phyloP scores from a whole-genome alignment of 768 basidiomycete species.

The Mrakia blollopis region DNA sequence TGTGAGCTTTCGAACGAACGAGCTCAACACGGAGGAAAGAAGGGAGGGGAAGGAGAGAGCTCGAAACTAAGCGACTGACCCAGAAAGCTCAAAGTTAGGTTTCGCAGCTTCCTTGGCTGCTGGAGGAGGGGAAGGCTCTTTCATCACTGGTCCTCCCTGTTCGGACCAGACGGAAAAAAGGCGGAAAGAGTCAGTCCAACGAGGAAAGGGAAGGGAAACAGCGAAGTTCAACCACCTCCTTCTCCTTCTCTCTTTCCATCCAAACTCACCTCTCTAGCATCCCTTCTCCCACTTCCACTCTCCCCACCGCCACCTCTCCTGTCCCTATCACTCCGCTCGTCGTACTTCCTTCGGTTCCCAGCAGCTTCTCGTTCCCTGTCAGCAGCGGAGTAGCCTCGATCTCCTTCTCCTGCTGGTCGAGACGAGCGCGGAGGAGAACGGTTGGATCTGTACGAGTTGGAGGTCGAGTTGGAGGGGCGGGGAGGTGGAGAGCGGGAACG shows the following conservation, averaged over 20 bases:
- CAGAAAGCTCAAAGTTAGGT: conserved; percentile 84
- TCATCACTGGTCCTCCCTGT: conserved; percentile 44
- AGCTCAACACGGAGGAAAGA: not conserved
- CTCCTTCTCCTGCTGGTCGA: not conserved
- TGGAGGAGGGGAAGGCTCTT: conserved; percentile 26
- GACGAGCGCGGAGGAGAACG: not conserved
- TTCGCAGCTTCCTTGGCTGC: conserved; percentile 55
- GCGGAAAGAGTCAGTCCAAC: conserved; percentile 40
- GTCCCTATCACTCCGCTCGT: conserved; percentile 15
- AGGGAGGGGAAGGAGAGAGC: not conserved
- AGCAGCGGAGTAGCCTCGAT: not conserved
- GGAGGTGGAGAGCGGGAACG: conserved; percentile 5
- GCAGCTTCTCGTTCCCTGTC: conserved; percentile 38
- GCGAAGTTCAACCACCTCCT: not conserved
- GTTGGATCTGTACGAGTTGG: not conserved
- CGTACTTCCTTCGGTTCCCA: conserved; percentile 31
- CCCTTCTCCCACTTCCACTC: conserved; percentile 16
- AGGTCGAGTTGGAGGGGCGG: not conserved
- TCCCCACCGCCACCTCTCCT: conserved; percentile 16
- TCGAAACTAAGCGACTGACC: conserved; percentile 48
- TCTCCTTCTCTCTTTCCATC: not conserved
- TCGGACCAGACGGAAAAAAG: conserved; percentile 42
- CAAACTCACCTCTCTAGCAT: not conserved
- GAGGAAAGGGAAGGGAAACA: conserved; percentile 33
- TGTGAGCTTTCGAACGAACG: too few relatives aligned